phyloP scores from a whole-genome alignment of 768 basidiomycete genomes.

The Calocybe cyanea region DNA sequence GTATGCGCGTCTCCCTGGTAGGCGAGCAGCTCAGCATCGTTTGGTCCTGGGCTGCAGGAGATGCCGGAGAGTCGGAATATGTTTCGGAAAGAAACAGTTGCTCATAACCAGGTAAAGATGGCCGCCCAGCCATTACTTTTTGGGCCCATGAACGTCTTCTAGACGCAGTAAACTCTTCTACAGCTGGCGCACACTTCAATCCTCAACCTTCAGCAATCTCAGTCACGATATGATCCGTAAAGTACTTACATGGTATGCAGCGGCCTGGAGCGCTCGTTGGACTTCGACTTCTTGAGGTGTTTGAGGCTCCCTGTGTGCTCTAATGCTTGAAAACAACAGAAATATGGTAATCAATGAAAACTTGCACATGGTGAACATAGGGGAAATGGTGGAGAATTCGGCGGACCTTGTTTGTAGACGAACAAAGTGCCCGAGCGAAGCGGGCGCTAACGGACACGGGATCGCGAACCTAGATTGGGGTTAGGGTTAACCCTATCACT shows the following conservation, averaged over 20 bases:
- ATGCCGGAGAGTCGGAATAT: slow-evolving; percentile 28
- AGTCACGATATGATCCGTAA: neutral
- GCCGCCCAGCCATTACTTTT: slow-evolving; percentile 37
- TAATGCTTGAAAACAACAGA: slow-evolving; percentile 17
- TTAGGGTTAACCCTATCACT: too few relatives aligned
- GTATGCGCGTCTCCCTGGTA: slow-evolving; percentile 42
- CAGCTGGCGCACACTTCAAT: slow-evolving; percentile 46
- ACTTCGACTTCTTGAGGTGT: slow-evolving; percentile 43
- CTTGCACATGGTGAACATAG: neutral
- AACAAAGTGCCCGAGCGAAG: slow-evolving; percentile 10
- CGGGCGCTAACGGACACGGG: slow-evolving; percentile 8
- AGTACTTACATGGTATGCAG: slow-evolving; percentile 44
- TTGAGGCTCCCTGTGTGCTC: slow-evolving; percentile 42
- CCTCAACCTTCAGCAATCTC: neutral
- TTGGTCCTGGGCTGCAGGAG: slow-evolving; percentile 22
- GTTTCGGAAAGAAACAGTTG: slow-evolving; percentile 39
- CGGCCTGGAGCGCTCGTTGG: slow-evolving; percentile 45
- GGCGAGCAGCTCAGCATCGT: slow-evolving; percentile 42
- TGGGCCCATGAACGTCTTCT: slow-evolving; percentile 46
- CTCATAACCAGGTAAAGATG: slow-evolving; percentile 33
- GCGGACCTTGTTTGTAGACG: neutral
- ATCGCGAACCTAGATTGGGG: slow-evolving; percentile 11
- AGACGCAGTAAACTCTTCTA: slow-evolving; percentile 47
- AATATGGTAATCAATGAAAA: slow-evolving; percentile 14
- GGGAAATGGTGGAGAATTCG: neutral